Percentiles rank a stretch among this genome's conserved stretches.
Conservation (phyloP, 2,329 filamentous ascomycete genomes). For the Thelonectria rubi region DNA sequence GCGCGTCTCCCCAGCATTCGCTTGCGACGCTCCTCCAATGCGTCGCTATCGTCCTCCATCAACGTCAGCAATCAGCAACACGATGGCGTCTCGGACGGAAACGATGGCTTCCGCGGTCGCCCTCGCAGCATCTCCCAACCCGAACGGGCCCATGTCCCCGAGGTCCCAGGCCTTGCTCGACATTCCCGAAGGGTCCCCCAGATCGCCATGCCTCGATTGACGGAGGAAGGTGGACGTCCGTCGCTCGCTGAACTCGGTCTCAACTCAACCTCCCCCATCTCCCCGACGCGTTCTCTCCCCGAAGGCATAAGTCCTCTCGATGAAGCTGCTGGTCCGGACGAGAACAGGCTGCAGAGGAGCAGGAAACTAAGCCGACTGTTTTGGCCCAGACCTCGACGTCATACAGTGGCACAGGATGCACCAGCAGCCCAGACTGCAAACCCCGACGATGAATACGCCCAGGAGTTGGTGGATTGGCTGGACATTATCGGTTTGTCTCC, state of each 20-base stretch:
- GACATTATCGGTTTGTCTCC: constrained; percentile 50
- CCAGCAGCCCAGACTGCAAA: constrained; percentile 11
- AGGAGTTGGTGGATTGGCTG: constrained; percentile 52
- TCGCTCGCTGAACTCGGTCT: constrained; percentile 48
- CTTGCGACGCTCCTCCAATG: constrained; percentile 38
- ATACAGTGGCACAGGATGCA: constrained; percentile 11
- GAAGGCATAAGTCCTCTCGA: constrained; percentile 22
- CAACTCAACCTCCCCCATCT: constrained; percentile 30
- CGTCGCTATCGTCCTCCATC: constrained; percentile 29
- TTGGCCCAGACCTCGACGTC: constrained; percentile 38
- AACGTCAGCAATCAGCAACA: constrained; percentile 4
- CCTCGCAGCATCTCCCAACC: constrained; percentile 51
- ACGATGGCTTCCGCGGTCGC: constrained; percentile 35
- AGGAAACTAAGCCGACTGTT: constrained; percentile 41
- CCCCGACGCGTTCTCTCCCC: constrained; percentile 43
- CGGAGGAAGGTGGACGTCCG: constrained; percentile 50
- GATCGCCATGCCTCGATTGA: constrained; percentile 50
- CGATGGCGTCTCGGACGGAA: constrained; percentile 13
- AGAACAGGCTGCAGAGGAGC: constrained; percentile 27
- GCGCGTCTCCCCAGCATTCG: constrained; percentile 41
- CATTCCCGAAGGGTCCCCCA: constrained; percentile 47
- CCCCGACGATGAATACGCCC: constrained; percentile 48
- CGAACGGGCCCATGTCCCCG: constrained; percentile 35
- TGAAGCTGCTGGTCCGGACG: background rate
- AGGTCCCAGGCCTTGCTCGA: constrained; percentile 36